Evolutionary conservation across 2,329 filamentous ascomycete genomes (phyloP), one percentile per base, ranked within the genome.

Genomic region (Setomelanomma holmii): DNA sequence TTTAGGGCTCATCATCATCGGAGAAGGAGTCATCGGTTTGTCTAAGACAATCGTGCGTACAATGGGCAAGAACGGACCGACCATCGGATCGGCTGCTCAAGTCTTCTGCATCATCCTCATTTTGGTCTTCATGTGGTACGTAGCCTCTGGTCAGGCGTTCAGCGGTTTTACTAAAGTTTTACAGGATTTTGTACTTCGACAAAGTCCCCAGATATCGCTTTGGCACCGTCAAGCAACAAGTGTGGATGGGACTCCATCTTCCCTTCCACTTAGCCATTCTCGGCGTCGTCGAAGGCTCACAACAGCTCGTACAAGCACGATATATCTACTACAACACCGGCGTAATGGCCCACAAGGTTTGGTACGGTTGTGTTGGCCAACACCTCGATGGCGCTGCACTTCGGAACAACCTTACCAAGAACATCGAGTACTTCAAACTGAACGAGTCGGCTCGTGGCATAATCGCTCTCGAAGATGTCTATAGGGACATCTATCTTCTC

Each of bases 1-100:
- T 1, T 74, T 87, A 44, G 86, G 84, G 0, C 74, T 86, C 42
- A 85, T 87, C 51, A 83, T 87, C 50, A 78, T 87, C 46, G 85
- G 85, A 19, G 84, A 87, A 62, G 84, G 84, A 36, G 81, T 86
- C 20, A 84, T 86, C 23, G 79, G 82, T 7, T 72, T 86, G 23
- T 78, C 78, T 22, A 76, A 79, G 55, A 77, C 77, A 36, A 81
- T 86, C 27, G 47, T 46, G n/a, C 52, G 53, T 4, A 52, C 56
- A 11, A 61, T 63, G 54, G 55, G 57, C 14, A 60, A 53, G 40
- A 49, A 45, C n/a, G 58, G 58, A 19, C 40, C 40, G 4, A 43
- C 22, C 76, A n/a, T 57, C 71, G 40, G 84, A 43, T 27, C 45
- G 35, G 17, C 16, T 40, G 45, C 42, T 16, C 36, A 45, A 34